These are phyloP conservation scores for Tetragonia tetragonoides DNA, from an alignment of 148 eudicot species.

Conservation along the genomic window DNA sequence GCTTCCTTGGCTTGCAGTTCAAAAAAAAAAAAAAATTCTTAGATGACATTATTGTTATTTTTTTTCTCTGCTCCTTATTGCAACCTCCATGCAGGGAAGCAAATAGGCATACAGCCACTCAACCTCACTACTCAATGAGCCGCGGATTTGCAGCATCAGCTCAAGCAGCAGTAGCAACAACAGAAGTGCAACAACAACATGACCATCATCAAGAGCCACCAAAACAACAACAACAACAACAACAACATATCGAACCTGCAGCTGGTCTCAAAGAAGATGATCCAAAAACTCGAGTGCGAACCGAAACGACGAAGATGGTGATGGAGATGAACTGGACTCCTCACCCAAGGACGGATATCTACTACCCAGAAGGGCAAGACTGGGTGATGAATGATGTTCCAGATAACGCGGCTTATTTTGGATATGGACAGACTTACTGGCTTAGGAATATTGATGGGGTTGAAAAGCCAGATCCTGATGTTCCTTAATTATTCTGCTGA, in stretches of 20 bases:
- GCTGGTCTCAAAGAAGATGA: neutral
- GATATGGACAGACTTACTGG: conserved; percentile 40
- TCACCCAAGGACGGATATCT: conserved; percentile 57
- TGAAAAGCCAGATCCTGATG: conserved; percentile 32
- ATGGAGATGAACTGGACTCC: conserved; percentile 44
- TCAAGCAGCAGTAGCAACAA: neutral
- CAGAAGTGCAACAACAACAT: too few relatives aligned
- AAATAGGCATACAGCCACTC: neutral
- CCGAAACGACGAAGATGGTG: neutral
- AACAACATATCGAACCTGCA: too few relatives aligned
- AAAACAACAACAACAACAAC: neutral
- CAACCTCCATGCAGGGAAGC: conserved; percentile 6
- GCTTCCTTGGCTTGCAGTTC: too few relatives aligned
- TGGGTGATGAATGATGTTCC: conserved; percentile 58
- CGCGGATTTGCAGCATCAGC: neutral
- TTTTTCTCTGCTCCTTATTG: too few relatives aligned
- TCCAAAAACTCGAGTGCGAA: neutral
- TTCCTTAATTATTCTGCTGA: conserved; percentile 19
- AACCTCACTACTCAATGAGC: conserved; percentile 5
- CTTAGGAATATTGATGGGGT: conserved; percentile 53
- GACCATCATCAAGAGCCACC: neutral
- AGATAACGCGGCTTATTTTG: conserved; percentile 31
- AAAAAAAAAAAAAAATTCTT: neutral
- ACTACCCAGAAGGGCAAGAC: conserved; percentile 56
- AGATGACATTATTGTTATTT: too few relatives aligned